Evolutionary conservation across 1,284 basidiomycete species (phyloP).

Genomic region (Baeospora myosura): DNA sequence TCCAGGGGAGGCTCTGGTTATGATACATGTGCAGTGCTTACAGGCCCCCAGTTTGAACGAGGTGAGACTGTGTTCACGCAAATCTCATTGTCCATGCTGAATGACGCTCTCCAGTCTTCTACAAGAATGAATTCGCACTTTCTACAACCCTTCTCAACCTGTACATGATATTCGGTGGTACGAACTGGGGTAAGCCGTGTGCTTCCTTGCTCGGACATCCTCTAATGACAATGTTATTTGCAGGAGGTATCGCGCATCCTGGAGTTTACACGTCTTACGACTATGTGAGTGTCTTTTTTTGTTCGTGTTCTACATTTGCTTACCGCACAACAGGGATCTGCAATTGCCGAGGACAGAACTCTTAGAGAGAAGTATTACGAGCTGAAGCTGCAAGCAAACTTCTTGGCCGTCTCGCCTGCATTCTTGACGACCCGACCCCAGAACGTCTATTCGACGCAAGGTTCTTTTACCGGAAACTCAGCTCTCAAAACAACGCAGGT

Average conservation of each 20-base stretch:
- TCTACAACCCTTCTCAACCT: conserved; percentile 38
- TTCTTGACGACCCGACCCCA: conserved; percentile 38
- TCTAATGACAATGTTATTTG: not conserved
- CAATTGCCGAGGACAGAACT: conserved; percentile 41
- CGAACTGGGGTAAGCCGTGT: conserved; percentile 36
- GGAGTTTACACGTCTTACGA: conserved; percentile 44
- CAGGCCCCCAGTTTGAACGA: conserved; percentile 36
- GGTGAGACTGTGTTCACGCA: conserved; percentile 17
- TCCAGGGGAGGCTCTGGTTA: conserved; percentile 34
- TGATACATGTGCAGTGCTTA: conserved; percentile 26
- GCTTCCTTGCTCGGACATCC: not conserved
- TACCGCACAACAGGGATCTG: conserved; percentile 28
- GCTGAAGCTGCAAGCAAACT: conserved; percentile 33
- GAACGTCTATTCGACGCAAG: conserved; percentile 31
- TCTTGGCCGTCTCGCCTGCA: conserved; percentile 35
- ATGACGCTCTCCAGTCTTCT: conserved; percentile 30
- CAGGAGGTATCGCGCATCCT: conserved; percentile 33
- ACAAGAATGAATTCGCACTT: conserved; percentile 42
- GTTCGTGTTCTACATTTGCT: not conserved
- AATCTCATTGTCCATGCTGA: not conserved
- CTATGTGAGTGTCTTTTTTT: conserved; percentile 25
- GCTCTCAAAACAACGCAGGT: conserved; percentile 40
- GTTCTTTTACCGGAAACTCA: conserved; percentile 36
- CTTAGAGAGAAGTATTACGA: conserved; percentile 46
- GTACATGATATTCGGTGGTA: conserved; percentile 46